Percentiles rank a stretch among this genome's conserved stretches.
Evolutionary conservation across 345 rosid species (phyloP).

Genomic region (Ceriops zippeliana): DNA sequence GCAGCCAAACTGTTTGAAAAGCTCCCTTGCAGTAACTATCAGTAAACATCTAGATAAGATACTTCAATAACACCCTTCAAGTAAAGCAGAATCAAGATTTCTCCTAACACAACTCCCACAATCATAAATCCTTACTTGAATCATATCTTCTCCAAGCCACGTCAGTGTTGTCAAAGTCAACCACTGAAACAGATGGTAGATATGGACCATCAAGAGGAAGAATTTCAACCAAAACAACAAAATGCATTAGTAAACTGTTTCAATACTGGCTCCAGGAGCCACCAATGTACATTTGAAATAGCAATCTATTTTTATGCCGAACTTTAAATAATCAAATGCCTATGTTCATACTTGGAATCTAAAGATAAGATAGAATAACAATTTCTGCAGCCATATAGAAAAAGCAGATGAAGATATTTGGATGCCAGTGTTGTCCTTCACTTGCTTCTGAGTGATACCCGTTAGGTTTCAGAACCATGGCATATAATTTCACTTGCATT

Average conservation of each 20-base stretch:
- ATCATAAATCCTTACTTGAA: constrained; percentile 42
- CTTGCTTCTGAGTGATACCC: too few species aligned
- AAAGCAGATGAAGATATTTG: too few species aligned
- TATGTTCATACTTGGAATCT: not conserved
- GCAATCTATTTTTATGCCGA: not conserved
- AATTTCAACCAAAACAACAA: constrained; percentile 4
- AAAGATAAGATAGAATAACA: too few species aligned
- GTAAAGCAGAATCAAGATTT: constrained; percentile 11
- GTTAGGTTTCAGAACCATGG: too few species aligned
- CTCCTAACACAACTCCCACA: constrained; percentile 1
- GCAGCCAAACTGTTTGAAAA: constrained; percentile 56
- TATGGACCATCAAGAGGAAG: constrained; percentile 4
- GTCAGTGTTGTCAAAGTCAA: constrained; percentile 70
- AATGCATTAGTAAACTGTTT: not conserved
- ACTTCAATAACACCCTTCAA: constrained; percentile 20
- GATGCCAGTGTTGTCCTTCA: too few species aligned
- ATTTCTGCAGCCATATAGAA: too few species aligned
- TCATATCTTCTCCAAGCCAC: constrained; percentile 61
- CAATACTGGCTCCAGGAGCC: not conserved
- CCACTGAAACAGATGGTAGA: constrained; percentile 37
- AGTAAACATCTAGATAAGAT: constrained; percentile 37
- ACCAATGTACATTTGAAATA: not conserved
- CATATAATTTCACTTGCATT: too few species aligned
- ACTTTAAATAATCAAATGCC: not conserved
- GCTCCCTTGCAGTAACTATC: constrained; percentile 67